Base-by-base conservation (phyloP, 116 monocot species). In the Papilionanthe hybrid region DNA sequence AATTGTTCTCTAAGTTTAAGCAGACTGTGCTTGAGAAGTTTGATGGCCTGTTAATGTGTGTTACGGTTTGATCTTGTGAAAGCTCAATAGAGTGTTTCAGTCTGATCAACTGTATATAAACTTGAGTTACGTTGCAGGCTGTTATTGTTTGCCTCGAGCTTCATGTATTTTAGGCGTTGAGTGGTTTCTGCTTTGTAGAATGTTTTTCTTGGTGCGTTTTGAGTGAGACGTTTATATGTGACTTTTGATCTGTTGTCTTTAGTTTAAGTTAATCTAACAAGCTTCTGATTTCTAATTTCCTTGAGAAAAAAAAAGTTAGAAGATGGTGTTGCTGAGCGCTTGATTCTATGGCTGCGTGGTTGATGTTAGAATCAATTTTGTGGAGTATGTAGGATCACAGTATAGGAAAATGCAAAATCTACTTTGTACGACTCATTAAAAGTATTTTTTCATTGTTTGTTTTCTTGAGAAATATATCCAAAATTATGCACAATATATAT, bases 211-310 rank as follows among this genome's bases (percentile, higher is more conserved):
- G 41, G 50, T 80, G 18, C 30, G 27, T 69, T 23, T 37, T 80
- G 77, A 55, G 48, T 76, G 84, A 80, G 77, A 72, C 55, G 13
- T 23, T 75, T 81, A 19, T 78, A 19, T 75, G 57, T n/a, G 7
- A 73, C 27, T 75, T 5, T 60, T 22, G 60, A 7, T 60, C 60
- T 49, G 77, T 68, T 81, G 76, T 13, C 65, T 25, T 82, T 67
- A 75, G 56, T 42, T 73, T 81, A 79, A 72, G 75, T 84, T 87
- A 87, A 87, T 84, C 81, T 87, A 84, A 81, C 84, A 28, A n/a
- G 77, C 18, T 74, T 72, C 72, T 58, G 69, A 29, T 80, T 84
- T 80, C 79, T 25, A 7, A 76, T 79, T 68, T 72, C 0, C 55
- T 73, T 5, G 37, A n/a, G n/a, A 37, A 37, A 28, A 65, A 22